A percentile compares a stretch with the other conserved stretches of the same genome.
Conservation (phyloP, 1,139 yeast genomes). For the Lodderomyces metapsilosis region DNA sequence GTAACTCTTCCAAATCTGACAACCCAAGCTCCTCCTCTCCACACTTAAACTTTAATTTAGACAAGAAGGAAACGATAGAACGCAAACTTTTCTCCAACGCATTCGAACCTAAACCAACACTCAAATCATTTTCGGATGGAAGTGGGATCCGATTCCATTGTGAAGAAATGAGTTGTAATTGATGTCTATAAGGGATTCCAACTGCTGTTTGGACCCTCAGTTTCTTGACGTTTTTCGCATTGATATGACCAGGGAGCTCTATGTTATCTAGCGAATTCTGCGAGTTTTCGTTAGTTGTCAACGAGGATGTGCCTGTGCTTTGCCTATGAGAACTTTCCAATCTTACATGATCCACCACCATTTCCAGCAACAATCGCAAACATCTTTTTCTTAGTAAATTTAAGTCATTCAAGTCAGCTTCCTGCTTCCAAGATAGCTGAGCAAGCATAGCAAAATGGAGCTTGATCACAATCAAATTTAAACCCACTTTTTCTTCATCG, state of each 20-base stretch:
- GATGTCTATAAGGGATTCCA: conserved; percentile 6
- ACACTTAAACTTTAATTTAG: conserved; percentile 8
- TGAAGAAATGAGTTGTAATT: conserved; percentile 12
- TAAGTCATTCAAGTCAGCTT: conserved; percentile 5
- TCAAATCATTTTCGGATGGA: neutral
- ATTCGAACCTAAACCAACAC: conserved; percentile 12
- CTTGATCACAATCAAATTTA: conserved; percentile 28
- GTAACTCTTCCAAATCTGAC: conserved; percentile 17
- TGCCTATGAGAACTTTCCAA: conserved; percentile 9
- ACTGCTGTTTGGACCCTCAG: conserved; percentile 3
- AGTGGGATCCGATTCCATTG: conserved; percentile 10
- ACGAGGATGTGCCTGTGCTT: neutral
- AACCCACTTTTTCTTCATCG: conserved; percentile 32
- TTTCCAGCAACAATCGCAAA: conserved; percentile 16
- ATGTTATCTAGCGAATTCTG: conserved; percentile 33
- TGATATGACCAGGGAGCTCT: conserved; percentile 39
- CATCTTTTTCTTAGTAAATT: conserved; percentile 14
- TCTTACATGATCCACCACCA: conserved; percentile 18
- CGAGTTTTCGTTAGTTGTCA: neutral
- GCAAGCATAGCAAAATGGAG: conserved; percentile 28
- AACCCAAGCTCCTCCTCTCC: conserved; percentile 1
- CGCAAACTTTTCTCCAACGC: conserved; percentile 6
- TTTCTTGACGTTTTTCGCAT: conserved; percentile 30
- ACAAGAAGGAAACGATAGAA: conserved; percentile 12
- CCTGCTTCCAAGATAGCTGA: conserved; percentile 16